Base-by-base conservation (phyloP, 2,329 filamentous ascomycete species). In the Penicillium sp. region DNA sequence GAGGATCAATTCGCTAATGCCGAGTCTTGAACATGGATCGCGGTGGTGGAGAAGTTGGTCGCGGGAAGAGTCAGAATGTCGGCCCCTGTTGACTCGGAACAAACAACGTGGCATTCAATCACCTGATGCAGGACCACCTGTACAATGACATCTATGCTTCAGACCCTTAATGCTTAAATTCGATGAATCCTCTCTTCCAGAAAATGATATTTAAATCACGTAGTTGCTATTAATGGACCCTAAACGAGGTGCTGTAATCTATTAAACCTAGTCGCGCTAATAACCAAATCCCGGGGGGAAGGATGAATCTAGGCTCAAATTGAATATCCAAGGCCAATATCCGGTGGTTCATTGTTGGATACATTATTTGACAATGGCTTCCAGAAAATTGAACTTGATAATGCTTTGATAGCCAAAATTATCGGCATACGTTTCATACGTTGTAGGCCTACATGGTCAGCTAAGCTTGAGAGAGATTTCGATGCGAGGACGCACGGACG, bases 41-140 rank as follows among this genome's bases (percentile, higher is more conserved):
- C 33, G 15, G 20, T 22, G 18, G 37, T 23, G 48, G 29, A 37
- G 48, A 43, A 37, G n/a, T 40, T 15, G 15, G 23, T 8, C 11
- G 27, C 23, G 47, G 23, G 23, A n/a, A n/a, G n/a, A 18, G 27
- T 35, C 18, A 29, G 8, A 4, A 25, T 14, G 23, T 4, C 29
- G 29, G 12, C 29, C 29, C 29, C 15, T 25, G 14, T 8, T 15
- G 22, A 15, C 6, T 26, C 20, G 33, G 35, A 35, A 35, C 20
- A 41, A 51, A 35, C 44, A 45, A 51, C 49, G 49, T 51, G 49
- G 49, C 49, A 51, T 20, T 27, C 35, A 45, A 51, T 51, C 49
- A 51, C 49, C 49, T 51, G 49, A 51, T 27, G 41, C 12, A 20
- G 14, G 26, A 18, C 37, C 43, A 45, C 22, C 23, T 37, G 33